Conservation (phyloP, 768 basidiomycete species). For the Leucosporidium scottii region DNA sequence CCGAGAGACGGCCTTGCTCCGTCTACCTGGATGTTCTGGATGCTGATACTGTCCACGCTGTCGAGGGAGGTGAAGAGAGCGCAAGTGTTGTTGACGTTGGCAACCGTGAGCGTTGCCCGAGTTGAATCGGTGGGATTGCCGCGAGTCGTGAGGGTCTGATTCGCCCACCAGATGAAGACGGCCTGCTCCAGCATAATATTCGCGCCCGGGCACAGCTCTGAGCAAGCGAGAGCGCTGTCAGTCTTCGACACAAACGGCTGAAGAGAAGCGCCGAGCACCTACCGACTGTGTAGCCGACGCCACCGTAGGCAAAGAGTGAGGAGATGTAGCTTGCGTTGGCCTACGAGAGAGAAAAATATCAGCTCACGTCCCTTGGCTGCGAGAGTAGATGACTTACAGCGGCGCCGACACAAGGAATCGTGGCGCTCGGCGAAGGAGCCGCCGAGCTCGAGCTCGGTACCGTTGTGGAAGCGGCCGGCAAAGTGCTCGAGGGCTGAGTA, state of each 20-base stretch:
- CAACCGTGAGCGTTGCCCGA: slow-evolving; percentile 34
- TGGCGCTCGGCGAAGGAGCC: no score
- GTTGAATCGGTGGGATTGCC: slow-evolving; percentile 32
- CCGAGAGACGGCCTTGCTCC: slow-evolving; percentile 12
- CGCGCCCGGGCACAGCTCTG: slow-evolving; percentile 24
- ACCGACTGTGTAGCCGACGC: slow-evolving; percentile 26
- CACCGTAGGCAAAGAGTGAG: slow-evolving; percentile 29
- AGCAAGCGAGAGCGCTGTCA: background rate
- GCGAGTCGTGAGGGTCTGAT: slow-evolving; percentile 36
- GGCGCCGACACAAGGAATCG: background rate
- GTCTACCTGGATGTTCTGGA: slow-evolving; percentile 31
- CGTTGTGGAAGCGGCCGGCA: no score
- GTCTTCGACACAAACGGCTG: no score
- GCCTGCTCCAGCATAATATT: slow-evolving; percentile 25
- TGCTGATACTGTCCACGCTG: slow-evolving; percentile 6
- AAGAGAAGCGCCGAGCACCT: no score
- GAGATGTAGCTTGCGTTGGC: slow-evolving; percentile 29
- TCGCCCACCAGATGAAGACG: slow-evolving; percentile 29
- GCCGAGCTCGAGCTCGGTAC: no score
- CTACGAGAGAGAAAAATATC: no score
- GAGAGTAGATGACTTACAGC: no score
- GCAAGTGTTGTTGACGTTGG: slow-evolving; percentile 27
- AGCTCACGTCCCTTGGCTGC: no score
- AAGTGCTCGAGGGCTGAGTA: no score
- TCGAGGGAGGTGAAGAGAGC: slow-evolving; percentile 32